Percentiles rank a stretch among this genome's conserved stretches.
These are phyloP conservation scores for Waltiozyma sp. DNA, from an alignment of 1,139 yeast species.

Conservation along the genomic window DNA sequence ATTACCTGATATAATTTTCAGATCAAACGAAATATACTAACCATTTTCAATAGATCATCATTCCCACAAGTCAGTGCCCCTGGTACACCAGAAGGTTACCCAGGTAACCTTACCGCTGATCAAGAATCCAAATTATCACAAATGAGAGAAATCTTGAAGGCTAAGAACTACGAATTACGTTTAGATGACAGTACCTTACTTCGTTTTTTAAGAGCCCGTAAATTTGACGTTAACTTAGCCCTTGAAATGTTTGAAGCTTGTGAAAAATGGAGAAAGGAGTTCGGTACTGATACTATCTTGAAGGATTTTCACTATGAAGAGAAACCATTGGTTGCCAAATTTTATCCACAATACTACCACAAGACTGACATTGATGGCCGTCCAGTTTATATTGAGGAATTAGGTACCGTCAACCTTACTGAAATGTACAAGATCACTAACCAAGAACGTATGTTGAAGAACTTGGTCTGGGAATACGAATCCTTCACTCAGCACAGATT, in stretches of 20 bases:
- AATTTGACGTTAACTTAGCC: conserved; percentile 75
- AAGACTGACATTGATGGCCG: conserved; percentile 95
- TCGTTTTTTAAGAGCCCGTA: conserved; percentile 90
- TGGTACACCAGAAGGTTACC: conserved; percentile 62
- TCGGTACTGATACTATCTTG: conserved; percentile 78
- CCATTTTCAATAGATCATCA: conserved; percentile 24
- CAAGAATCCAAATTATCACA: conserved; percentile 52
- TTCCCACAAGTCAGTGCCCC: conserved; percentile 65
- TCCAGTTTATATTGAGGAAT: conserved; percentile 88
- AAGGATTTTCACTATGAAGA: conserved; percentile 83
- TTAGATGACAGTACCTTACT: conserved; percentile 83
- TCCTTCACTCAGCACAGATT: conserved; percentile 72
- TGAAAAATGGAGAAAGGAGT: conserved; percentile 85
- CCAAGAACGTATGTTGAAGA: conserved; percentile 92
- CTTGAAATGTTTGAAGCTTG: conserved; percentile 75
- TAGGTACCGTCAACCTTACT: conserved; percentile 79
- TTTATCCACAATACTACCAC: conserved; percentile 94
- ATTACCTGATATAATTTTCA: too few relatives aligned
- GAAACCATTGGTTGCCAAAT: conserved; percentile 79
- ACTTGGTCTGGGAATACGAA: conserved; percentile 96
- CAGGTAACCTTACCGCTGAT: conserved; percentile 65
- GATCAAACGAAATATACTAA: not conserved
- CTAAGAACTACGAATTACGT: conserved; percentile 60
- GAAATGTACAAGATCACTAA: conserved; percentile 92
- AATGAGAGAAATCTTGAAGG: conserved; percentile 46